Evolutionary conservation across 345 rosid species (phyloP).

Genomic region (Eucalyptus pauciflora): DNA sequence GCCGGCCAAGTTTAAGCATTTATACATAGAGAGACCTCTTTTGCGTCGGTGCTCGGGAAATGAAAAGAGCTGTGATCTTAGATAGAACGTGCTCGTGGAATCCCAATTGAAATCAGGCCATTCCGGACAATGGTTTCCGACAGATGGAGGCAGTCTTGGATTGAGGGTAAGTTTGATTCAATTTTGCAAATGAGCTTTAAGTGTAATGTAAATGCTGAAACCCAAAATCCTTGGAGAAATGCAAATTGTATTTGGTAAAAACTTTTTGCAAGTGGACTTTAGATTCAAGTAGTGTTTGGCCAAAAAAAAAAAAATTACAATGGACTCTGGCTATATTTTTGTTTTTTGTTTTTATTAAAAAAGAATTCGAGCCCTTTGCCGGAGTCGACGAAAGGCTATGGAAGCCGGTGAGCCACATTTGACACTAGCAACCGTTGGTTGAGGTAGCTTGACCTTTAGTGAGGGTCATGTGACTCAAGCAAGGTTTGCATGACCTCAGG

Average conservation of each 20-base stretch:
- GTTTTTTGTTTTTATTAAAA: too few species aligned
- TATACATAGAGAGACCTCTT: not conserved
- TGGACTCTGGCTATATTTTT: not conserved
- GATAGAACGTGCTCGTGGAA: not conserved
- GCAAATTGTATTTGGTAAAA: too few species aligned
- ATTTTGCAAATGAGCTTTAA: too few species aligned
- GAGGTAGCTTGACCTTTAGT: not conserved
- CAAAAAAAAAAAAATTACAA: too few species aligned
- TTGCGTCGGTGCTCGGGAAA: not conserved
- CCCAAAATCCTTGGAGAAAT: not conserved
- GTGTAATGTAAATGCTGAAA: too few species aligned
- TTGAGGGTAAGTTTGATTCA: too few species aligned
- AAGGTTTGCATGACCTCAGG: not conserved
- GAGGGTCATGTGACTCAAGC: too few species aligned
- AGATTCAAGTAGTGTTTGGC: not conserved
- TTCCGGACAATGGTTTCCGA: not conserved
- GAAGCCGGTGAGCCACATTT: not conserved
- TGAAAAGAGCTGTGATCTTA: not conserved
- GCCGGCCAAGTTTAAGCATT: not conserved
- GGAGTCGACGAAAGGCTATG: not conserved
- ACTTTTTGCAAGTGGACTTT: not conserved
- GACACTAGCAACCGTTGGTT: accelerated
- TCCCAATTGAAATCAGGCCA: not conserved
- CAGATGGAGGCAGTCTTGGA: not conserved
- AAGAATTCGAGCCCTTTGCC: too few species aligned